Evolutionary conservation across 495 filamentous ascomycete species (phyloP), one percentile per base, ranked within the genome.

Genomic region (Apodospora peruviana): DNA sequence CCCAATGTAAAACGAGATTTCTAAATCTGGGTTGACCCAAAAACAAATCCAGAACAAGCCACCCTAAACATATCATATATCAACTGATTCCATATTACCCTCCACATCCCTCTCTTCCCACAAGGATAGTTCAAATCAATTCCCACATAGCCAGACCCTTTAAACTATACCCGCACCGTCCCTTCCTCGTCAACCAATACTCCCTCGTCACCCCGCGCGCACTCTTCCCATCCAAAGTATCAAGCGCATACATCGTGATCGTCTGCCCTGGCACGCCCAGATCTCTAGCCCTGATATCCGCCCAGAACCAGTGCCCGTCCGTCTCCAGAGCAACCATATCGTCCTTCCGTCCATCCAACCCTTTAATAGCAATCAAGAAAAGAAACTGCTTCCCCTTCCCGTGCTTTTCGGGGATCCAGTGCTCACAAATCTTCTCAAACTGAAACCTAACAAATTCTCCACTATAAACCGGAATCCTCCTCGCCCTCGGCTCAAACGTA

Each of bases 221-320:
- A 62, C 86, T 82, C 50, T 69, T 66, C 1, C 79, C 79, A 53
- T 84, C 77, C 0, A 88, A 68, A 21, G 70, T 81, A 9, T 77
- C 82, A 41, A 94, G 71, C 4, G 79, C 80, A 43, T 72, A 80
- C 25, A 88, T 52, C 43, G 66, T 70, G 1, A 90, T 65, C 43
- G 72, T 80, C 69, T 88, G 80, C 1, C 90, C 90, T 10, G 80
- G 75, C 1, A 68, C 68, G 1, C 90, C 90, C 23, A 96, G 62
- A 48, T 82, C 76, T 32, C 71, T 64, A 16, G 80, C 73, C 4
- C 69, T 65, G 1, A 95, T 74, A 66, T 95, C 90, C 2, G 79
- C 62, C 76, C 87, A 94, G 80, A 82, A 91, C 60, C 82, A 78
- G 23, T 66, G 78, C 51, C 75, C 90, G 66, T 83, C 83, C 58